Base-by-base conservation (phyloP, 768 basidiomycete genomes). In the Chalciporus sphaerocephalus region DNA sequence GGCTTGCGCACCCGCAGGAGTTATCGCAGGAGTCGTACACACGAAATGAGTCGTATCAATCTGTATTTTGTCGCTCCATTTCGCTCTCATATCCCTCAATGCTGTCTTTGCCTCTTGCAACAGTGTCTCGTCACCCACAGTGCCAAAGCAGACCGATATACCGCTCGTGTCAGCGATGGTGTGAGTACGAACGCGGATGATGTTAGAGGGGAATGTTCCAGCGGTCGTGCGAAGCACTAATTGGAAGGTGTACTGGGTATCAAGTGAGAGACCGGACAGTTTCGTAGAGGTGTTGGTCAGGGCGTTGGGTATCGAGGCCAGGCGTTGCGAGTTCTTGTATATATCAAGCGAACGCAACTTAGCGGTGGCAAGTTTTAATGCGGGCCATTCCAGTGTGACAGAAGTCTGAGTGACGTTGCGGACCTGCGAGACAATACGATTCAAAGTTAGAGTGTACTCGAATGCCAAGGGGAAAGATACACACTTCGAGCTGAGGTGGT, bases 1-100 rank as follows among this genome's bases (percentile, higher is more conserved):
- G 0, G 74, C 74, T 46, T 71, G 74, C 9, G 80, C 80, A 24
- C 79, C 84, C 9, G 64, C 56, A 0, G 81, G 78, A 0, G 81
- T 83, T 9, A 81, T 76, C 1, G 83, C 85, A 3, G 93, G 92
- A 0, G 88, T 92, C 15, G 92, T 95, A 61, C 93, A 95, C 33
- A 97, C 93, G 54, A 96, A 99, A 66, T 99, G 95, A 0, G 94
- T 97, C 9, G 95, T 98, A 61, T 99, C 95, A 47, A 98, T 94
- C 69, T 94, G 90, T 32, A 99, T 93, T 58, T 82, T 87, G 53
- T 94, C 87, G 57, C 83, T 89, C 85, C 87, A 93, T 53, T 86
- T 86, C 0, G 91, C 95, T 33, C 76, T 78, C 87, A 98, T 96
- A 56, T 88, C 83, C 37, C 75, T 62, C 42, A 99, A 67, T 7